These are phyloP conservation scores for Allomyces macrogynus DNA, from an alignment of 192 early-diverging fungal species.

Conservation along the genomic window DNA sequence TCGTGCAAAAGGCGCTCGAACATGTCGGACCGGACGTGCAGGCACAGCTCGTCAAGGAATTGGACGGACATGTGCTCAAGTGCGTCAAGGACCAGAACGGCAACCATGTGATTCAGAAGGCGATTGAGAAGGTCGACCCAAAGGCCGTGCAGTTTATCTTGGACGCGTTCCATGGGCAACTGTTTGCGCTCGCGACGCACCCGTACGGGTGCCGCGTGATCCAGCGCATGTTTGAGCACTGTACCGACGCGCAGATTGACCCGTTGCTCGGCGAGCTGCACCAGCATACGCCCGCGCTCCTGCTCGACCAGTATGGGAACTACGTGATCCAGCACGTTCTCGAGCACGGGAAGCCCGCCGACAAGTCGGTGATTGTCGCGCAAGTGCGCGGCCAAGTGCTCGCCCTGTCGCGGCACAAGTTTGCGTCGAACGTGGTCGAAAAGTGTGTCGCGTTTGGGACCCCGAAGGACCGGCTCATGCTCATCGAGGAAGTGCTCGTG, in stretches of 20 bases:
- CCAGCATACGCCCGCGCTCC: constrained; percentile 69
- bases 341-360: constrained; percentile 70
- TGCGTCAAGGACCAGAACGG: constrained; percentile 99
- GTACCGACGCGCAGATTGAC: constrained; percentile 59
- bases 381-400: constrained; percentile 86
- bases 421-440: constrained; percentile 96
- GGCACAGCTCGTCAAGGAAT: constrained; percentile 66
- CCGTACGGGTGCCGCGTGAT: constrained; percentile 98
- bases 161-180: constrained; percentile 90
- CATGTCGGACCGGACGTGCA: constrained; percentile 83
- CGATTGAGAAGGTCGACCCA: constrained; percentile 84
- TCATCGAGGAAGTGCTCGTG: constrained; percentile 85
- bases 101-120: constrained; percentile 99
- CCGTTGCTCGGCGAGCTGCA: constrained; percentile 88
- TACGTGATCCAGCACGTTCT: constrained; percentile 98
- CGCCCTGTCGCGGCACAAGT: constrained; percentile 92
- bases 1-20: constrained; percentile 96
- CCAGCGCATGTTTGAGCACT: constrained; percentile 99
- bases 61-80: constrained; percentile 89
- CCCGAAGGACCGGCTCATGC: constrained; percentile 55
- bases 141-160: constrained; percentile 93
- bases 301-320: constrained; percentile 98
- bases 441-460: constrained; percentile 92
- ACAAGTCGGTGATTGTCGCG: constrained; percentile 68
- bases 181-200: constrained; percentile 88